A percentile compares a stretch with the other conserved stretches of the same genome.
Conservation (phyloP, 2,329 filamentous ascomycete species). For the Chrysoporthe austroafricana region DNA sequence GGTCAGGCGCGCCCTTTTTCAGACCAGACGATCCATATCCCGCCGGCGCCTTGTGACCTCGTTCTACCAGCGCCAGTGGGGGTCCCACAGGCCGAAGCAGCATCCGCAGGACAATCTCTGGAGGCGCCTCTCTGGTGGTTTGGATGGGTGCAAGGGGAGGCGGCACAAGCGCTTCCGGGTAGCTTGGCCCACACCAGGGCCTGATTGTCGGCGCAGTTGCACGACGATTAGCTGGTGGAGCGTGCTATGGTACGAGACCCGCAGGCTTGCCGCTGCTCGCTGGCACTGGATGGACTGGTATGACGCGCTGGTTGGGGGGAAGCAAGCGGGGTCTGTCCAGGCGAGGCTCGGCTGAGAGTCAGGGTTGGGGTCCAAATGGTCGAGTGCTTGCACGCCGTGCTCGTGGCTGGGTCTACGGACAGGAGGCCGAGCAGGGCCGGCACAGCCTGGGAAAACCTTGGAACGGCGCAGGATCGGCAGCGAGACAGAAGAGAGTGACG, state of each 20-base stretch:
- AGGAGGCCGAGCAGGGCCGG: too few relatives aligned
- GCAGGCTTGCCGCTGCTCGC: neutral
- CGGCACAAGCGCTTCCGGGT: conserved; percentile 14
- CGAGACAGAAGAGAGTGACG: neutral
- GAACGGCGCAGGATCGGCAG: neutral
- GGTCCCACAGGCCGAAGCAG: neutral
- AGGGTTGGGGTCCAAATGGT: neutral
- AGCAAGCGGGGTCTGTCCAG: neutral
- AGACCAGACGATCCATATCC: conserved; percentile 22
- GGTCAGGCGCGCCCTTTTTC: conserved; percentile 27
- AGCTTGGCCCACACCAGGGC: neutral
- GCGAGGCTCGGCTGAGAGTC: neutral
- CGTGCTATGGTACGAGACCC: neutral
- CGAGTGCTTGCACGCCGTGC: too few relatives aligned
- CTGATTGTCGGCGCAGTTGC: neutral
- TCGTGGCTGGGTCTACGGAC: neutral
- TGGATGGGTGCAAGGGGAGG: conserved; percentile 2
- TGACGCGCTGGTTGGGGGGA: conserved; percentile 4
- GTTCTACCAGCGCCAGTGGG: neutral
- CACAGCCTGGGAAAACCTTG: neutral
- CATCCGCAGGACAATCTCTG: neutral
- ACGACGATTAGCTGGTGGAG: conserved; percentile 9
- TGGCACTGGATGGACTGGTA: conserved; percentile 4
- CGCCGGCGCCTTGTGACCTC: conserved; percentile 5
- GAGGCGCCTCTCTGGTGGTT: neutral